Conservation (phyloP, 441 rosid genomes). For the Metrosideros polymorpha region DNA sequence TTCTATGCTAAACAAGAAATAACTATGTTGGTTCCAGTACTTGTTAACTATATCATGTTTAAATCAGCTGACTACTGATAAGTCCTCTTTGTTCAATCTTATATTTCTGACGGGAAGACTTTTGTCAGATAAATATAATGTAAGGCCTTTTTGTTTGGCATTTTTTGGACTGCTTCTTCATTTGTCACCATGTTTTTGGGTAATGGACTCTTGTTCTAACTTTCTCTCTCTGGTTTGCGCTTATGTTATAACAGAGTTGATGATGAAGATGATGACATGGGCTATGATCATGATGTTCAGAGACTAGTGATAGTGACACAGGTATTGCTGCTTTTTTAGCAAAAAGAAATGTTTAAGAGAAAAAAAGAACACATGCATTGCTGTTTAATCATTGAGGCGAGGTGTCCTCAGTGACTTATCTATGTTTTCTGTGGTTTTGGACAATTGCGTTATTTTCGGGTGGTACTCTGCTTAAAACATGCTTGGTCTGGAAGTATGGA, state of each 20-base stretch:
- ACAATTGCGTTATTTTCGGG: neutral
- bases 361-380: neutral
- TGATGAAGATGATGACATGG: slow-evolving; percentile 74
- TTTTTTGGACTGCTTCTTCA: neutral
- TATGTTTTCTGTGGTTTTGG: neutral
- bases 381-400: neutral
- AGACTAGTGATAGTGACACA: slow-evolving; percentile 94
- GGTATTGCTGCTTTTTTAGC: slow-evolving; percentile 26
- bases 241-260: slow-evolving; percentile 36
- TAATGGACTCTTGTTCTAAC: neutral
- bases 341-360: neutral
- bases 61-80: neutral
- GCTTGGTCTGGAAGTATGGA: neutral
- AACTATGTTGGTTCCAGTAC: neutral
- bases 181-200: neutral
- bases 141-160: neutral
- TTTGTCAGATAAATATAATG: neutral
- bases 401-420: neutral
- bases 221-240: neutral
- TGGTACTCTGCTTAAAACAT: neutral
- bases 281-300: slow-evolving; percentile 76
- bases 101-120: neutral
- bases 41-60: neutral
- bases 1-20: neutral
- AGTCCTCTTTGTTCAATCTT: neutral